Base-by-base conservation (phyloP, 768 basidiomycete species). In the Crassisporium funariophilum region DNA sequence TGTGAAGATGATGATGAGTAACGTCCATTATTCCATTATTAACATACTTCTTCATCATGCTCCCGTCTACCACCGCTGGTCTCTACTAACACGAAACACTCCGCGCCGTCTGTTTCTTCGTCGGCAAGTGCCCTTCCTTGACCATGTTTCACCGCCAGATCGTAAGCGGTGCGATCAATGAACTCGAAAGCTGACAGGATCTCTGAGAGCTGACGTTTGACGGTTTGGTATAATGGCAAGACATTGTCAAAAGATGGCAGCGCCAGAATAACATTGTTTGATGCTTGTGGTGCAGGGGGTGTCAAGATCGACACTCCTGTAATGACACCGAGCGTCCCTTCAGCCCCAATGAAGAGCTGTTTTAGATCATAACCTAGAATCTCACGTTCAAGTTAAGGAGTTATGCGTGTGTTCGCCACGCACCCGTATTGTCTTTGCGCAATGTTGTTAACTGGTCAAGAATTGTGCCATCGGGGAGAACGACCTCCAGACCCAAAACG, bases 171-270 rank as follows among this genome's bases (percentile, higher is more conserved):
- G 43, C 89, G 78, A 63, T 99, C 95, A 40, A 95, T 91, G 67
- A 88, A 98, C 68, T 99, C 95, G 67, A 98, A 98, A 0, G 97
- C 95, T 6, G 92, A 95, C 21, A 99, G 80, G 51, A 98, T 95
- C 71, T 99, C 95, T 9, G 93, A 93, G 5, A 98, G 71, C 52
- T 90, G 82, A 7, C 75, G 74, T 58, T 92, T 93, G 41, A 88
- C 87, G 53, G 77, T 82, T 62, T 84, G 81, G 69, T 85, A 98
- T 16, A 98, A 76, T 2, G 88, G 88, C 33, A 91, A 82, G 9
- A 99, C 87, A 52, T 88, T 90, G 42, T 87, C 82, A 65, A 92
- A 98, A 20, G 81, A 82, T 5, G 92, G 86, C 2, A 97, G 77
- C 4, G 92, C 91, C 38, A 99, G 79, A 53, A 99, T 87, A 53